These are phyloP conservation scores for Sporopachydermia lactativora DNA, from an alignment of 805 yeast species.

Conservation along the genomic window DNA sequence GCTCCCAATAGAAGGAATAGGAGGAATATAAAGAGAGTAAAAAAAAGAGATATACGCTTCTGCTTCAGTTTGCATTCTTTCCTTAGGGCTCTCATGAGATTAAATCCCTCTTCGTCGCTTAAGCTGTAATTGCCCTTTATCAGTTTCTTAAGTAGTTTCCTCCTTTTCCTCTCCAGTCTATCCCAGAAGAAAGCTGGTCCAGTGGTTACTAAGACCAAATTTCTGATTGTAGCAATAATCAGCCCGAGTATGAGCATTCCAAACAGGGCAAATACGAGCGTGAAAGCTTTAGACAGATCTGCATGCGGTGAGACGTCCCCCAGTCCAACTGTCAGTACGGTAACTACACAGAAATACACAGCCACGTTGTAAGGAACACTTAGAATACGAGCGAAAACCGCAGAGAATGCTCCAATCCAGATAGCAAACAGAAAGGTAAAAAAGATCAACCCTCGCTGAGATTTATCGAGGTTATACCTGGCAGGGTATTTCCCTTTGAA, in stretches of 20 bases:
- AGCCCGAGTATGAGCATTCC: conserved; percentile 69
- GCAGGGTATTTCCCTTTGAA: conserved; percentile 48
- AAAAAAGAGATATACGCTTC: conserved; percentile 22
- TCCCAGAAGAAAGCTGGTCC: conserved; percentile 57
- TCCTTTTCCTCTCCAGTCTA: conserved; percentile 38
- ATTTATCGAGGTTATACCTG: conserved; percentile 45
- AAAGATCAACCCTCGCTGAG: conserved; percentile 62
- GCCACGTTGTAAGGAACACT: conserved; percentile 47
- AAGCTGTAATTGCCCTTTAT: conserved; percentile 10
- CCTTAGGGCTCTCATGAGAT: conserved; percentile 39
- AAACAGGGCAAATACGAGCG: conserved; percentile 46
- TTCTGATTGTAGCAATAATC: conserved; percentile 53
- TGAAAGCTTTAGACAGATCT: conserved; percentile 40
- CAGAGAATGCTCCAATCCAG: conserved; percentile 67
- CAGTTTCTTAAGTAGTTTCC: conserved; percentile 16
- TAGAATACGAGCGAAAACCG: conserved; percentile 33
- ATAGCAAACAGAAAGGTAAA: conserved; percentile 49
- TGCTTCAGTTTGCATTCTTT: conserved; percentile 26
- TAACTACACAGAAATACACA: conserved; percentile 57
- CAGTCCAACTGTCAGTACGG: conserved; percentile 65
- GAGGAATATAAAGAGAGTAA: conserved; percentile 30
- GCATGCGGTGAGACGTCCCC: conserved; percentile 56
- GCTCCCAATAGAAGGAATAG: conserved; percentile 67
- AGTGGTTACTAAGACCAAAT: conserved; percentile 45
- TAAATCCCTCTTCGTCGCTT: conserved; percentile 35